phyloP scores from a whole-genome alignment of 1,284 basidiomycete genomes.

The Fomitopsis betulina region DNA sequence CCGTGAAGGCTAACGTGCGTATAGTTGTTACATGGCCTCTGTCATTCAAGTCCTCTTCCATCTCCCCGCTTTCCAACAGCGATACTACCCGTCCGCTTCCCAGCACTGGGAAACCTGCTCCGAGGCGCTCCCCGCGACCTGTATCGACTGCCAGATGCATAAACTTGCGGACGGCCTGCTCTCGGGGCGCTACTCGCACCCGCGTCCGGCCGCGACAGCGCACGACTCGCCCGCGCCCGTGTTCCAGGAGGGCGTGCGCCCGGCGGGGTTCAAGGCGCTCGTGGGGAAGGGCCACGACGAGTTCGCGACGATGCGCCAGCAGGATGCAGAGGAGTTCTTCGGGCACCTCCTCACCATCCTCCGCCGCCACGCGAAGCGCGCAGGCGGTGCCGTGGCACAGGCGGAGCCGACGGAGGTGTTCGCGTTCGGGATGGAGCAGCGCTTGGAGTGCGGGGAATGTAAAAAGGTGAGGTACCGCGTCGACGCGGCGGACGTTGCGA shows the following conservation, averaged over 20 bases:
- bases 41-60: slow-evolving; percentile 88
- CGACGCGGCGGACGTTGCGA: slow-evolving; percentile 76
- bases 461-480: slow-evolving; percentile 85
- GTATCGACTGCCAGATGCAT: slow-evolving; percentile 92
- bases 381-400: slow-evolving; percentile 27
- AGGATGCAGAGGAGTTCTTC: slow-evolving; percentile 97
- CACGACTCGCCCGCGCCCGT: slow-evolving; percentile 43
- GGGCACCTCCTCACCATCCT: slow-evolving; percentile 74
- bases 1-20: neutral
- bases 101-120: slow-evolving; percentile 66
- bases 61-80: slow-evolving; percentile 70
- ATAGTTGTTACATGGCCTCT: slow-evolving; percentile 95
- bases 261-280: slow-evolving; percentile 83
- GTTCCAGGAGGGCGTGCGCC: slow-evolving; percentile 88
- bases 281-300: slow-evolving; percentile 93
- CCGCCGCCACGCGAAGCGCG: slow-evolving; percentile 59
- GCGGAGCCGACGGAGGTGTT: slow-evolving; percentile 68
- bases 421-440: slow-evolving; percentile 81
- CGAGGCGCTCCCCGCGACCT: slow-evolving; percentile 72
- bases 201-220: slow-evolving; percentile 33
- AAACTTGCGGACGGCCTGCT: slow-evolving; percentile 92
- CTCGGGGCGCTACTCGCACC: slow-evolving; percentile 87
- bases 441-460: slow-evolving; percentile 82
- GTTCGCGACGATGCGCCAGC: slow-evolving; percentile 96
- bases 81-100: slow-evolving; percentile 59